These are phyloP conservation scores for Neurospora hispaniola DNA, from an alignment of 495 filamentous ascomycete species.

Conservation along the genomic window DNA sequence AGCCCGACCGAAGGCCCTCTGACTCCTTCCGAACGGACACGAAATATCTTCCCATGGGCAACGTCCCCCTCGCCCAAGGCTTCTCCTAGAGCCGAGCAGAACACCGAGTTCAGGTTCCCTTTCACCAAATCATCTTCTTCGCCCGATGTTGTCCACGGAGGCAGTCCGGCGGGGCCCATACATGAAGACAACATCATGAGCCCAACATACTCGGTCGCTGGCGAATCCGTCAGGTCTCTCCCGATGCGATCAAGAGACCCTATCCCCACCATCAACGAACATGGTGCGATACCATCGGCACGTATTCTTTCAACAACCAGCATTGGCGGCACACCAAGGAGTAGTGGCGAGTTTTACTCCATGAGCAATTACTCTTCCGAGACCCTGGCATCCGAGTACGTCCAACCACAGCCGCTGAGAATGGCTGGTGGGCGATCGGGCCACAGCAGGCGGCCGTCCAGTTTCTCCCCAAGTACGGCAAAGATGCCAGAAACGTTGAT, in stretches of 20 bases:
- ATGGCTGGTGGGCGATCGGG: conserved; percentile 35
- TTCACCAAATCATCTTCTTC: conserved; percentile 36
- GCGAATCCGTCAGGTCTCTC: conserved; percentile 18
- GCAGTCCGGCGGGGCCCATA: conserved; percentile 7
- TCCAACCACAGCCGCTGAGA: conserved; percentile 46
- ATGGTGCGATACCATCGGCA: conserved; percentile 48
- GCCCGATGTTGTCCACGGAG: conserved; percentile 6
- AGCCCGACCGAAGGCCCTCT: conserved; percentile 25
- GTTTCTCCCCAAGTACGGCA: conserved; percentile 36
- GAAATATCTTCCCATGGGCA: conserved; percentile 13
- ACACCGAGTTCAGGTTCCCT: conserved; percentile 64
- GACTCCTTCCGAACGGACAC: conserved; percentile 32
- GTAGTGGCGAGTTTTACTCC: conserved; percentile 90
- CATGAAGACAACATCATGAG: conserved; percentile 21
- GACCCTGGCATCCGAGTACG: conserved; percentile 86
- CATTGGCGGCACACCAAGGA: conserved; percentile 58
- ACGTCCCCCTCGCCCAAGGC: neutral
- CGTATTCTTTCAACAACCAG: conserved; percentile 66
- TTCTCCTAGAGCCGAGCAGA: conserved; percentile 28
- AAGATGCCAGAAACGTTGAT: conserved; percentile 64
- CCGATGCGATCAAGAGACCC: conserved; percentile 27
- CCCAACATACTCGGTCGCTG: conserved; percentile 22
- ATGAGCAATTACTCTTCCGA: conserved; percentile 89
- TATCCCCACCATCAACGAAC: conserved; percentile 40
- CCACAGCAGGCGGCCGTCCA: conserved; percentile 55